A percentile compares a stretch with the other conserved stretches of the same genome.
These are phyloP conservation scores for Botrytis medusae DNA, from an alignment of 2,329 filamentous ascomycete species.

Conservation along the genomic window DNA sequence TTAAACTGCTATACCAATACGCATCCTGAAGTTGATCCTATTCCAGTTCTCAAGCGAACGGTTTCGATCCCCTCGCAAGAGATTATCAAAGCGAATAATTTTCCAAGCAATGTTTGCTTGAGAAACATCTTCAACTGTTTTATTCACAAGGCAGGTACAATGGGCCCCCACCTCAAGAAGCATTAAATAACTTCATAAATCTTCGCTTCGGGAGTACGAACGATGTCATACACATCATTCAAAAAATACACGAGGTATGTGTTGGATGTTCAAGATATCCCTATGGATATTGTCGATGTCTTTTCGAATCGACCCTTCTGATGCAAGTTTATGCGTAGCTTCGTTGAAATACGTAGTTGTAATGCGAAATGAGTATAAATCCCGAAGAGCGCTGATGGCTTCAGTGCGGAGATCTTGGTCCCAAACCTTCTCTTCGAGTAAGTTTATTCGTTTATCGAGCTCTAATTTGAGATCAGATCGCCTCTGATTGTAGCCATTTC, in stretches of 20 bases:
- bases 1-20: not conserved
- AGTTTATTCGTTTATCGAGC: not conserved
- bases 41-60: rapidly evolving
- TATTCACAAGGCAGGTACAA: not conserved
- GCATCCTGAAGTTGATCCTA: rapidly evolving
- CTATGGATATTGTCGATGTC: not conserved
- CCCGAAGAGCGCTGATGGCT: not conserved
- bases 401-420: not conserved
- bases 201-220: not conserved
- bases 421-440: not conserved
- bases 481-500: not conserved
- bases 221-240: not conserved
- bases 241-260: not conserved
- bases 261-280: not conserved
- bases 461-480: not conserved
- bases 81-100: not conserved
- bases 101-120: not conserved
- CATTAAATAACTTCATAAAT: not conserved
- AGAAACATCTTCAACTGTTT: rapidly evolving
- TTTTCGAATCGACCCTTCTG: not conserved
- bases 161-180: not conserved
- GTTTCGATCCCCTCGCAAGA: too few species aligned
- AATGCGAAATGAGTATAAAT: not conserved
- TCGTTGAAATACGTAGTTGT: not conserved
- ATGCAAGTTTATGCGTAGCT: not conserved